Evolutionary conservation across 371 early-diverging fungal species (phyloP).

Genomic region (Racocetra persica): DNA sequence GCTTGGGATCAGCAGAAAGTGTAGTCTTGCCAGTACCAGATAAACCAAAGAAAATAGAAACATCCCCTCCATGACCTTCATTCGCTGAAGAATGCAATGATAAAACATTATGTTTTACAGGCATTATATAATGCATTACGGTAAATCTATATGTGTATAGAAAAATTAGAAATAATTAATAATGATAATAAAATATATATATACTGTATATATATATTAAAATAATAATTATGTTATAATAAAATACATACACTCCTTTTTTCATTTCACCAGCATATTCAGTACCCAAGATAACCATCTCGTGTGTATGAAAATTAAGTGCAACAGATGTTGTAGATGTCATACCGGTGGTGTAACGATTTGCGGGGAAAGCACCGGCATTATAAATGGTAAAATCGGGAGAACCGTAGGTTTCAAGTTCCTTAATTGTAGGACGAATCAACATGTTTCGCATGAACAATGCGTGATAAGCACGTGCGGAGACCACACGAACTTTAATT

Average conservation of each 20-base stretch:
- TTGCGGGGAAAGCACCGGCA: slow-evolving; percentile 96
- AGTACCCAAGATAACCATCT: slow-evolving; percentile 94
- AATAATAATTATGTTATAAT: slow-evolving; percentile 11
- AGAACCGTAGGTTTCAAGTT: slow-evolving; percentile 87
- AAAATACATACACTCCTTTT: slow-evolving; percentile 76
- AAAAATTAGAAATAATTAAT: slow-evolving; percentile 10
- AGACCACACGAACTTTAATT: slow-evolving; percentile 94
- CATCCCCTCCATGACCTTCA: slow-evolving; percentile 90
- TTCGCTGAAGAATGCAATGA: slow-evolving; percentile 97
- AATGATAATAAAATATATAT: slow-evolving; percentile 25
- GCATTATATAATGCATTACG: slow-evolving; percentile 98
- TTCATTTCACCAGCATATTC: slow-evolving; percentile 99
- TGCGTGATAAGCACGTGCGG: slow-evolving; percentile 95
- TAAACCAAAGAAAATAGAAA: slow-evolving; percentile 97
- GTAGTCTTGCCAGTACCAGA: slow-evolving; percentile 99
- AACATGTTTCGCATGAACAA: slow-evolving; percentile 98
- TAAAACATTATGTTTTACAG: slow-evolving; percentile 91
- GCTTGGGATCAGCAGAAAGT: slow-evolving; percentile 93
- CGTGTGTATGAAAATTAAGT: slow-evolving; percentile 83
- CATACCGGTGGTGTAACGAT: slow-evolving; percentile 96
- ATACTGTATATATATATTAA: neutral
- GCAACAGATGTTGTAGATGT: slow-evolving; percentile 92
- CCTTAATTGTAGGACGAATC: slow-evolving; percentile 92
- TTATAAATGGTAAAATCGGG: slow-evolving; percentile 98
- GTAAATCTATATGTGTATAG: slow-evolving; percentile 74